These are phyloP conservation scores for Wickerhamomyces canadensis DNA, from an alignment of 805 yeast genomes.

Conservation along the genomic window DNA sequence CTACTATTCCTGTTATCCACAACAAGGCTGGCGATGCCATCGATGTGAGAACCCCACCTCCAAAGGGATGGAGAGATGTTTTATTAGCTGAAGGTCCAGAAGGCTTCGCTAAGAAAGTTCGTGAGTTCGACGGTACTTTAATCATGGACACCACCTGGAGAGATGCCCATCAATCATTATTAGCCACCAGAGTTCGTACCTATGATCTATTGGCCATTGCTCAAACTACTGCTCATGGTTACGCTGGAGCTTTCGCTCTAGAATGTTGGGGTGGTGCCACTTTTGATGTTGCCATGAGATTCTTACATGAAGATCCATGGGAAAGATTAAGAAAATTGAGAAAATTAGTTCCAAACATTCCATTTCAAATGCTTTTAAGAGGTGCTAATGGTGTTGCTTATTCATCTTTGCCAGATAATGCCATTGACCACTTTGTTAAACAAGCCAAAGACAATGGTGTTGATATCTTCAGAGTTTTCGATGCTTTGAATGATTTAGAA, in stretches of 20 bases:
- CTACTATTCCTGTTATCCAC: conserved; percentile 67
- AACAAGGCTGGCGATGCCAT: conserved; percentile 56
- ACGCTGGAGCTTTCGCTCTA: conserved; percentile 85
- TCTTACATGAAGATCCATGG: conserved; percentile 99
- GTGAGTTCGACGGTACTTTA: conserved; percentile 78
- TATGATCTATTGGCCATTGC: conserved; percentile 89
- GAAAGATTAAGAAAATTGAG: conserved; percentile 85
- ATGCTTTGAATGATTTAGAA: conserved; percentile 93
- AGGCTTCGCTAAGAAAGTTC: conserved; percentile 82
- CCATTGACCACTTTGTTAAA: conserved; percentile 92
- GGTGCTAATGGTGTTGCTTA: conserved; percentile 99
- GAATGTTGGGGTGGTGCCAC: conserved; percentile 99
- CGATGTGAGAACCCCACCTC: conserved; percentile 49
- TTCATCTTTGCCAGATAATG: conserved; percentile 96
- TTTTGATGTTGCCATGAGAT: conserved; percentile 97
- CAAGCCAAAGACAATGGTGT: conserved; percentile 96
- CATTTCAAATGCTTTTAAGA: conserved; percentile 98
- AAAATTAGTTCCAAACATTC: conserved; percentile 91
- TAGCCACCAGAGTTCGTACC: conserved; percentile 97
- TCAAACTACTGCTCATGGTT: conserved; percentile 86
- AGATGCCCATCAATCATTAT: conserved; percentile 97
- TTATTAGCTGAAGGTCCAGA: conserved; percentile 83
- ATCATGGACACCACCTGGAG: conserved; percentile 99
- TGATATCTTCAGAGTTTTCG: conserved; percentile 96
- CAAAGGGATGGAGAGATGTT: conserved; percentile 90